Evolutionary conservation across 108 stramenopile genomes (phyloP).

Genomic region (Nannochloropsis oceanica): DNA sequence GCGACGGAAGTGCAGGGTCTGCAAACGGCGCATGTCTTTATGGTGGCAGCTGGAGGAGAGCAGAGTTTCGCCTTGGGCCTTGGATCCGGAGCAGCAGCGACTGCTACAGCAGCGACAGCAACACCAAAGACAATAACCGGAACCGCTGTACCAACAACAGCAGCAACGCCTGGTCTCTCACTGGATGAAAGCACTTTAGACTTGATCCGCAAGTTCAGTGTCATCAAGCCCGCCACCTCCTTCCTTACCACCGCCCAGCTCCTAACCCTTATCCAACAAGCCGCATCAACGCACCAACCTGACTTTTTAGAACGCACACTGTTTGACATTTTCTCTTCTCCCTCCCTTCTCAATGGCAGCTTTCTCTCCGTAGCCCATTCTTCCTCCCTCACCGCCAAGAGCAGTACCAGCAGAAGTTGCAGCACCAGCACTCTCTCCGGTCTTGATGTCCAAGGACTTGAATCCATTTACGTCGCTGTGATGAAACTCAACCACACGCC

Average conservation of each 20-base stretch:
- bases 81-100: neutral
- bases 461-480: neutral
- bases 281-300: neutral
- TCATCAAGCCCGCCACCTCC: neutral
- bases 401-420: neutral
- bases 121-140: no score
- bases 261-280: neutral
- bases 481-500: neutral
- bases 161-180: neutral
- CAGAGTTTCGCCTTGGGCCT: neutral
- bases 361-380: neutral
- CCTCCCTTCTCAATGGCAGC: neutral
- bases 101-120: neutral
- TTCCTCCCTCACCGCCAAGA: neutral
- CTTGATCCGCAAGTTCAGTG: neutral
- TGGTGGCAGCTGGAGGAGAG: neutral
- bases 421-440: neutral
- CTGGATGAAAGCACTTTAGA: neutral
- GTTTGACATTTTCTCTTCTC: neutral
- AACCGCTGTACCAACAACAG: neutral
- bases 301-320: neutral
- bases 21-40: neutral
- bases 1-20: neutral
- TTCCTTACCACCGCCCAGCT: neutral
- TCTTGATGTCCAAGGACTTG: neutral